These are phyloP conservation scores for Apostasia ramifera DNA, from an alignment of 106 monocot species.

Conservation along the genomic window DNA sequence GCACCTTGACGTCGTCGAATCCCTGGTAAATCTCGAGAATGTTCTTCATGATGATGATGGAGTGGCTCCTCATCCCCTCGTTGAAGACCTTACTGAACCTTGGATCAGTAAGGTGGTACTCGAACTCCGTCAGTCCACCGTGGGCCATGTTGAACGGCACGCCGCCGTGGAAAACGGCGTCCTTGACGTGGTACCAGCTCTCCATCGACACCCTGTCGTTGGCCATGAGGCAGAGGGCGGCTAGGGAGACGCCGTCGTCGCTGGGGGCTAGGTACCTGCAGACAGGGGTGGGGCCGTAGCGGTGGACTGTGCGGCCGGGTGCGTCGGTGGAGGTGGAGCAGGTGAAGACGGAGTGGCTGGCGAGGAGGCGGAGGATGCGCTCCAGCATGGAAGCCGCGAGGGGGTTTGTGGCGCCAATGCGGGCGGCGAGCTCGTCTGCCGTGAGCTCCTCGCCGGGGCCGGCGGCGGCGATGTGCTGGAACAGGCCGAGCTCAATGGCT, in stretches of 20 bases:
- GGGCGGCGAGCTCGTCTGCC: constrained; percentile 30
- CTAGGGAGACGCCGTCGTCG: constrained; percentile 53
- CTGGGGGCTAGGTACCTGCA: constrained; percentile 39
- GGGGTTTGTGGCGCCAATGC: constrained; percentile 22
- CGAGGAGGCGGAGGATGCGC: constrained; percentile 35
- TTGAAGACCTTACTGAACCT: constrained; percentile 43
- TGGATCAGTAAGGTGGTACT: constrained; percentile 36
- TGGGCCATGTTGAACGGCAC: constrained; percentile 17
- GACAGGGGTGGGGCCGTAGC: constrained; percentile 38
- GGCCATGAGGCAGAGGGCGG: constrained; percentile 31
- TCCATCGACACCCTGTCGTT: constrained; percentile 55
- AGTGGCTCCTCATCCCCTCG: constrained; percentile 40
- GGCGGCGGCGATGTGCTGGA: constrained; percentile 18
- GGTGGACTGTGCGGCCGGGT: constrained; percentile 2
- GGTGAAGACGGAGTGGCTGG: constrained; percentile 30
- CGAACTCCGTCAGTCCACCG: constrained; percentile 39
- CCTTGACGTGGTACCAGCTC: constrained; percentile 20
- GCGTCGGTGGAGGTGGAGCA: constrained; percentile 12
- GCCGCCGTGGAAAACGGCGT: constrained; percentile 10
- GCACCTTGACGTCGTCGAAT: constrained; percentile 10
- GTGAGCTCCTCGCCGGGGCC: constrained; percentile 19
- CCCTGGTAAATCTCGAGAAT: constrained; percentile 26
- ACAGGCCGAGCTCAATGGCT: constrained; percentile 16
- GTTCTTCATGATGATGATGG: constrained; percentile 31
- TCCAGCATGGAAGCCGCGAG: constrained; percentile 28